Evolutionary conservation across 2,329 filamentous ascomycete genomes (phyloP), one percentile per base, ranked within the genome.

Genomic region (Cercospora sp.): DNA sequence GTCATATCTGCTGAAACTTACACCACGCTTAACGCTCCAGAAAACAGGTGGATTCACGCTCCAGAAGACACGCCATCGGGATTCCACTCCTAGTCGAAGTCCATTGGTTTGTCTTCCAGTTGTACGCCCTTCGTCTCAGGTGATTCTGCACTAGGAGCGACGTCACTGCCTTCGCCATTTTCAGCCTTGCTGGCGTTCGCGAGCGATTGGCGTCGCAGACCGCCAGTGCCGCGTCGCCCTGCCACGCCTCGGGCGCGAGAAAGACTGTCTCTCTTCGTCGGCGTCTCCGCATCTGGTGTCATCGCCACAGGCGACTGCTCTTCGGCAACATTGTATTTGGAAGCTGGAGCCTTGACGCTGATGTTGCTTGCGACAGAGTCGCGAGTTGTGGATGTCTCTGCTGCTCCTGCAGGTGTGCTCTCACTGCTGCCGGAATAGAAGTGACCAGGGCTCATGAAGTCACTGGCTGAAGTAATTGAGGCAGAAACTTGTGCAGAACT

Each of bases 101-200:
- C 89, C 89, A 93, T 92, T n/a, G 90, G 89, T 79, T 87, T 89
- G 78, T 93, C 91, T 75, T 88, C 88, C 75, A 93, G 82, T 72
- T 88, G 89, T 51, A 93, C 90, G 6, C 89, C 87, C 79, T 80
- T 71, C 5, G 70, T 81, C 60, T 70, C 68, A 16, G 64, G 31
- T 8, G 66, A 63, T 10, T 36, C 61, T 6, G 63, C 64, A 18
- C 72, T 73, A 13, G 72, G 67, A 3, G 72, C 68, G 23, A 69
- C 70, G 28, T 74, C 68, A 5, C 67, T 66, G 5, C 69, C 63
- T 3, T 71, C 66, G 4, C 62, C 68, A 31, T 69, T 74, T 59
- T 77, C 76, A 8, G 13, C 16, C 16, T 40, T 40, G 31, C 71
- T 64, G 64, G 76, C 67, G 55, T 76, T 74, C 51, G 79, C 72